Evolutionary conservation across 2,329 filamentous ascomycete genomes (phyloP).

Genomic region (Onygenales sp.): DNA sequence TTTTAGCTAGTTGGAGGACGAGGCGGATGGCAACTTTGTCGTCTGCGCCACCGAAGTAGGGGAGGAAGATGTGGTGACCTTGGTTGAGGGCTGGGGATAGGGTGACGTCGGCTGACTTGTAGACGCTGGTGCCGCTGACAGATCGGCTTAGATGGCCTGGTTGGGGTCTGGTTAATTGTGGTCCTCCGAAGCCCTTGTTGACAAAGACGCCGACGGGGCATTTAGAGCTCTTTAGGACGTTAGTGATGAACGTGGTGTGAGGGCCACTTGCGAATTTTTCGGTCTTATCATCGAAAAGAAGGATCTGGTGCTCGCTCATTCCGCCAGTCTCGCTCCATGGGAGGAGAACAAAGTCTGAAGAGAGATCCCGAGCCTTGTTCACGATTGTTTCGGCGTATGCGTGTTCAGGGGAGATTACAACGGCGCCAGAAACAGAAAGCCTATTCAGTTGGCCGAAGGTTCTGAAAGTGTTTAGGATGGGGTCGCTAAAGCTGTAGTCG

Average conservation of each 20-base stretch:
- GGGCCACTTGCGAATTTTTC: conserved; percentile 49
- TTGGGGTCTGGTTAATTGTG: conserved; percentile 18
- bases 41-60: conserved; percentile 77
- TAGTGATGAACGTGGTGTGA: conserved; percentile 66
- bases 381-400: conserved; percentile 71
- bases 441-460: conserved; percentile 80
- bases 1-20: conserved; percentile 74
- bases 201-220: conserved; percentile 72
- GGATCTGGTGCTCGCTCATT: conserved; percentile 55
- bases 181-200: conserved; percentile 55
- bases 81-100: conserved; percentile 54
- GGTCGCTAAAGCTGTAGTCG: conserved; percentile 63
- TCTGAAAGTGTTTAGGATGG: conserved; percentile 83
- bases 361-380: conserved; percentile 58
- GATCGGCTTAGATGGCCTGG: conserved; percentile 36
- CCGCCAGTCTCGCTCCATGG: conserved; percentile 83
- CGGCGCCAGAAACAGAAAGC: conserved; percentile 69
- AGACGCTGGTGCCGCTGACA: conserved; percentile 50
- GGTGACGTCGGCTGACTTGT: conserved; percentile 48
- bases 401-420: conserved; percentile 67
- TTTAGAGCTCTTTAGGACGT: conserved; percentile 52
- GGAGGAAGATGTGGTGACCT: conserved; percentile 75
- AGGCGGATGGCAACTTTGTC: conserved; percentile 71
- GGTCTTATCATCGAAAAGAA: conserved; percentile 42
- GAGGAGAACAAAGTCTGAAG: conserved; percentile 66